Conservation (phyloP, 768 basidiomycete genomes). For the Tylopilus sp. region DNA sequence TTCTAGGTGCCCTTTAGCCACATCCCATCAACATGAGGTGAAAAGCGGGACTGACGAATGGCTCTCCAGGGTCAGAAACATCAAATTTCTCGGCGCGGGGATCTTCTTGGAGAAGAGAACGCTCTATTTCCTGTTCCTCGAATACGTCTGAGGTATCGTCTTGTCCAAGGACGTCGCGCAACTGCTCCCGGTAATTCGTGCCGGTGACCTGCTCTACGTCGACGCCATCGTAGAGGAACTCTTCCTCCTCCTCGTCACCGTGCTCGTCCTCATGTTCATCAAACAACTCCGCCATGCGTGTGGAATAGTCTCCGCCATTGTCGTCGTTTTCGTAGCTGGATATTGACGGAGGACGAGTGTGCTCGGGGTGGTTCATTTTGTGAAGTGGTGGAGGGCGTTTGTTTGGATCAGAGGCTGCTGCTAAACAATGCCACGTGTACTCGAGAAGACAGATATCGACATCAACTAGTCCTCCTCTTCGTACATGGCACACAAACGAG, state of each 20-base stretch:
- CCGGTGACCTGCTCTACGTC: constrained; percentile 49
- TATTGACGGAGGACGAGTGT: constrained; percentile 4
- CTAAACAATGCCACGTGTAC: constrained; percentile 28
- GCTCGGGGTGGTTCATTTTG: constrained; percentile 12
- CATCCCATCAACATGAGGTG: constrained; percentile 17
- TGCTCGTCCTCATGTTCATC: constrained; percentile 43
- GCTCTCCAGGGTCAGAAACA: constrained; percentile 18
- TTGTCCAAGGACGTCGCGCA: constrained; percentile 69
- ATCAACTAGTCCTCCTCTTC: not conserved
- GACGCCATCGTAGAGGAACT: constrained; percentile 70
- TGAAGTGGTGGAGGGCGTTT: constrained; percentile 8
- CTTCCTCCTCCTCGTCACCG: constrained; percentile 56
- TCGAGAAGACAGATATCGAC: constrained; percentile 7
- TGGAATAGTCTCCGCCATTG: constrained; percentile 24
- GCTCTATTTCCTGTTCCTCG: constrained; percentile 44
- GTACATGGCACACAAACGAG: constrained; percentile 1
- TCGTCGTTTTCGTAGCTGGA: constrained; percentile 23
- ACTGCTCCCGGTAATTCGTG: constrained; percentile 59
- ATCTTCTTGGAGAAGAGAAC: constrained; percentile 40
- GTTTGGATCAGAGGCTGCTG: constrained; percentile 25
- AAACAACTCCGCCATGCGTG: constrained; percentile 26
- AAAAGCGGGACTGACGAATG: constrained; percentile 31
- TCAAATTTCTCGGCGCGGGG: constrained; percentile 29
- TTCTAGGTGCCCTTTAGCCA: constrained; percentile 29
- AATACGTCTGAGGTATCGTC: constrained; percentile 54